Base-by-base conservation (phyloP, 2,329 filamentous ascomycete species). In the Orbilia quercus region DNA sequence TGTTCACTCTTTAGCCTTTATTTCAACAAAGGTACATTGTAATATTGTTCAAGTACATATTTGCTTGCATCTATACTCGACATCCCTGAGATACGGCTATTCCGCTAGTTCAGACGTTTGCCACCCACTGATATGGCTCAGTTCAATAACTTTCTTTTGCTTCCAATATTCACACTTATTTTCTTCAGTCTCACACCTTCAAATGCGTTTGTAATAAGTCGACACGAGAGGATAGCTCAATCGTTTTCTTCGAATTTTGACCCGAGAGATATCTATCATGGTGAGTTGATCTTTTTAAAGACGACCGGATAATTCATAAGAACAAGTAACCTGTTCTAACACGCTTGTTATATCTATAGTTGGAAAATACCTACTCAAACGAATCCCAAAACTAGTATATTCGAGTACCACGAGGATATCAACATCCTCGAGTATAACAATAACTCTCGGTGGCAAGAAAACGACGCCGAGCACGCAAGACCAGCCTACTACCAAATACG, bases 361-460 rank as follows among this genome's bases (percentile, higher is more conserved):
- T 34, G 25, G 34, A 3, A 42, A 44, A 42, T 34, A 20, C 11
- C 40, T 67, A 40, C 16, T 38, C 14, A 67, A 53, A 20, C 20
- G 63, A 47, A 36, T 59, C 7, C 51, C 63, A 22, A 67, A 58
- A 14, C 7, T 58, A 1, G 23, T 67, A 20, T 67, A 50, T 18
- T 51, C 53, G 7, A 59, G 53, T 20, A 58, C 18, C 7, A 67
- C 53, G 2, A 59, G 51, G 7, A 22, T 67, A 36, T 67, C 63
- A 11, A 44, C 42, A 22, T 67, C 53, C 4, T 58, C 63, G 7
- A 58, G 45, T 16, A 51, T 59, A 50, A 51, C 50, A 12, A 22
- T 67, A 25, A 59, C 42, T 6, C n/a, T 67, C 16, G 63, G 63
- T 25, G 44, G 63, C 12, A 65, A 57, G 34, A 67, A 67, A 22